A percentile compares a stretch with the other conserved stretches of the same genome.
phyloP scores from a whole-genome alignment of 345 rosid genomes.

The Lagerstroemia speciosa region DNA sequence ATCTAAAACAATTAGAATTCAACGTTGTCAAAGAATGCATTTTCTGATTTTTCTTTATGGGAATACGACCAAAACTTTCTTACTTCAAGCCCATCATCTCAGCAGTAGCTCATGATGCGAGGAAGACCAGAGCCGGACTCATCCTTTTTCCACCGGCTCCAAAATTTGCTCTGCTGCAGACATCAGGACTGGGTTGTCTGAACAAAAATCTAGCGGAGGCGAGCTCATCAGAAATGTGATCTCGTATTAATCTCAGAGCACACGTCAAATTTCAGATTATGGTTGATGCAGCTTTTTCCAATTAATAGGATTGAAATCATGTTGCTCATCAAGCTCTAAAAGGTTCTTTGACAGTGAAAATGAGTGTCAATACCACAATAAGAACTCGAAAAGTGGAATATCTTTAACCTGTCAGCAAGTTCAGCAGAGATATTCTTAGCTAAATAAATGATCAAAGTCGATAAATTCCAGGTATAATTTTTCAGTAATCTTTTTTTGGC shows the following conservation, averaged over 20 bases:
- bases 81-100: slow-evolving; percentile 68
- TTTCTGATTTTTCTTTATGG: neutral
- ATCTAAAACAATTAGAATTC: slow-evolving; percentile 4
- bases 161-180: slow-evolving; percentile 95
- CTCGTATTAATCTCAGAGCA: neutral
- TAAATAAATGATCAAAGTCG: neutral
- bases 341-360: neutral
- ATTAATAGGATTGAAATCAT: neutral
- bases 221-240: slow-evolving; percentile 22
- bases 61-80: slow-evolving; percentile 16
- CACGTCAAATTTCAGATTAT: neutral
- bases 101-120: slow-evolving; percentile 89
- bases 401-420: neutral
- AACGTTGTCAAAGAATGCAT: neutral
- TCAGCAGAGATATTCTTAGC: neutral
- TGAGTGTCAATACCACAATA: neutral
- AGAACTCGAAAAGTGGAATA: neutral
- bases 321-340: neutral
- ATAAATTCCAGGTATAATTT: neutral
- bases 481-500: neutral
- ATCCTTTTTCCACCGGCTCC: slow-evolving; percentile 98
- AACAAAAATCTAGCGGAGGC: slow-evolving; percentile 70
- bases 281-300: neutral
- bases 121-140: slow-evolving; percentile 93
- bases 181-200: slow-evolving; percentile 88